phyloP scores from a whole-genome alignment of 163 green algal genomes.

The Volvox carteri region DNA sequence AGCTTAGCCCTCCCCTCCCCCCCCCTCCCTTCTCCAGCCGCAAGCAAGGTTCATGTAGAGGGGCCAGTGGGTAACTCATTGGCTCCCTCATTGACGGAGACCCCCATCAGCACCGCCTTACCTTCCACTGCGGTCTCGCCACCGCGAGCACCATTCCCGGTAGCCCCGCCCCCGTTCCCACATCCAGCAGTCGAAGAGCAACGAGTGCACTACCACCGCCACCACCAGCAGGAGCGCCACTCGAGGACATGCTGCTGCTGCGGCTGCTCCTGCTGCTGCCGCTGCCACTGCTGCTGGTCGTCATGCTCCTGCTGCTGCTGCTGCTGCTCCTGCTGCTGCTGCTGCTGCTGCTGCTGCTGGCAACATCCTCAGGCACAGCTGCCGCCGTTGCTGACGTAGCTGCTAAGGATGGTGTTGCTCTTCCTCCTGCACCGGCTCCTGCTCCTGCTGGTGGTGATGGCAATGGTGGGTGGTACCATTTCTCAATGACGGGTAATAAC shows the following conservation, averaged over 20 bases:
- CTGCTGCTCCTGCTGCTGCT: background rate
- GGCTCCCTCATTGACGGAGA: no score
- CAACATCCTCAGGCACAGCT: background rate
- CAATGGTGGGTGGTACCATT: no score
- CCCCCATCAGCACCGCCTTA: no score
- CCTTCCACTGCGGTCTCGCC: constrained; percentile 84
- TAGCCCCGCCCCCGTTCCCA: constrained; percentile 93
- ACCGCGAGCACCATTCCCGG: constrained; percentile 93
- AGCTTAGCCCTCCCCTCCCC: no score
- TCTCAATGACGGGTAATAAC: constrained; percentile 87
- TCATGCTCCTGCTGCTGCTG: background rate
- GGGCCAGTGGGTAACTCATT: no score
- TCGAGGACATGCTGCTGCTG: constrained; percentile 8
- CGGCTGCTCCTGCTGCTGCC: constrained; percentile 32
- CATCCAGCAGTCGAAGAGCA: constrained; percentile 83
- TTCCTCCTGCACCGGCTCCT: no score
- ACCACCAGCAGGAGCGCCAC: constrained; percentile 3
- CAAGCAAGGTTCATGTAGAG: no score
- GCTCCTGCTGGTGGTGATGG: no score
- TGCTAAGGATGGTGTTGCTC: no score
- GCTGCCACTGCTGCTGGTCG: background rate
- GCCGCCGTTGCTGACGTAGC: background rate
- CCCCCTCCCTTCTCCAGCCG: no score
- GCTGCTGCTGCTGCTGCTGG: background rate
- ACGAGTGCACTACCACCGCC: background rate